Base-by-base conservation (phyloP, 2,329 filamentous ascomycete species). In the Diaporthe citri region DNA sequence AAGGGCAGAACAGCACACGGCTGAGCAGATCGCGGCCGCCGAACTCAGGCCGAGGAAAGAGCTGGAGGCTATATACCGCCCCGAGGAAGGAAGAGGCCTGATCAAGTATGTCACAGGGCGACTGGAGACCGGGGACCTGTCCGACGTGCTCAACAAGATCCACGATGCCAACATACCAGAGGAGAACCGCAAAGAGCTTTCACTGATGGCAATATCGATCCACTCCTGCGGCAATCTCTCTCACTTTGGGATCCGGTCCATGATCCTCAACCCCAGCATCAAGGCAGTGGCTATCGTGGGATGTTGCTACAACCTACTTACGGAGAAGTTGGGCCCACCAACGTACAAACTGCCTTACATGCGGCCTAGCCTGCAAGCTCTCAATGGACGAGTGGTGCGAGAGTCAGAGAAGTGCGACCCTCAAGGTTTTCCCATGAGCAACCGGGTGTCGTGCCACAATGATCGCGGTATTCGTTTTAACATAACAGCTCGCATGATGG, bases 161-260 rank as follows among this genome's bases (percentile, higher is more conserved):
- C 84, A 90, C 60, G 84, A 87, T 57, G 83, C 86, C 74, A 80
- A 84, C 76, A 70, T 80, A 9, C 80, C 81, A 1, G 76, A 77
- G 59, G 73, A 78, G 8, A 76, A 82, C 64, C 80, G 83, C 74
- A 78, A 82, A 25, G 84, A 87, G 20, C 86, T 88, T 76, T 85
- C 85, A 13, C 87, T 97, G 51, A 95, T 98, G 93, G 94, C 96
- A 22, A 93, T 98, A 41, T 98, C 97, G 0, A 94, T 99, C 25
- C 97, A 99, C 83, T 98, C 96, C 0, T 99, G 97, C 82, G 97
- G 97, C 39, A 98, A 99, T 79, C 91, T 99, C n/a, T 94, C 97
- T 0, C 97, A 99, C 83, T 96, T 97, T 81, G 97, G 94, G 13
- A 93, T 99, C 74, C 92, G 95, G 20, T 97, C 96, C 0, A 89